Evolutionary conservation across 75 land plant genomes (phyloP), one percentile per base, ranked within the genome.

Genomic region (Chamaecyparis obtusa): DNA sequence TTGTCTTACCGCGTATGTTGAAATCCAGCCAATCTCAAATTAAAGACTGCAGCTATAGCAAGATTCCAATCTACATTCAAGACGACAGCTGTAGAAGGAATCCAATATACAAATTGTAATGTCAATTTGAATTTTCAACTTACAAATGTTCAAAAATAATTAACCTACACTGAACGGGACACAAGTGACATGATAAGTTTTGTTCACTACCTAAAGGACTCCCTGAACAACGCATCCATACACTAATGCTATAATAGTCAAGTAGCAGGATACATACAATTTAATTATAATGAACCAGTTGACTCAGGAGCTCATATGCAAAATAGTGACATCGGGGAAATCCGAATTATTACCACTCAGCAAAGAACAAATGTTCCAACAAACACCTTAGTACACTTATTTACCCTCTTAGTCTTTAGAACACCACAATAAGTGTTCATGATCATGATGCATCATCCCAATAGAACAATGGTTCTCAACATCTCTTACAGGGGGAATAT

Each of bases 311-410:
- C 49, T 43, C 37, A 36, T n/a, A 37, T 81, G 49, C 46, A 44
- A 44, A 81, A 33, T 74, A 33, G 16, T 27, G 24, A 11, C 3
- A 78, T 5, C 44, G 19, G 83, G 83, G 49, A 81, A 81, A 46
- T n/a, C n/a, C n/a, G n/a, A n/a, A n/a, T 44, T 81, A 44, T 44
- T 81, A 81, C 83, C 15, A 81, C 49, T 44, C 32, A 41, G 48
- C 33, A 81, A 44, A 44, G 83, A 46, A 81, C 16, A 44, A 24
- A 49, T 41, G 15, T 81, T 24, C 33, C 8, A 24, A 27, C 46
- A 5, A 81, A 44, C 83, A 81, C 39, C 83, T 80, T 46, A 81
- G 51, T 46, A 81, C 54, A 81, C 14, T 81, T 81, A 81, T 81
- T 81, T 81, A 49, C 48, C 54, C 83, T n/a, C 51, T 81, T 44